Conservation (phyloP, 768 basidiomycete species). For the Leccinum arenicola region DNA sequence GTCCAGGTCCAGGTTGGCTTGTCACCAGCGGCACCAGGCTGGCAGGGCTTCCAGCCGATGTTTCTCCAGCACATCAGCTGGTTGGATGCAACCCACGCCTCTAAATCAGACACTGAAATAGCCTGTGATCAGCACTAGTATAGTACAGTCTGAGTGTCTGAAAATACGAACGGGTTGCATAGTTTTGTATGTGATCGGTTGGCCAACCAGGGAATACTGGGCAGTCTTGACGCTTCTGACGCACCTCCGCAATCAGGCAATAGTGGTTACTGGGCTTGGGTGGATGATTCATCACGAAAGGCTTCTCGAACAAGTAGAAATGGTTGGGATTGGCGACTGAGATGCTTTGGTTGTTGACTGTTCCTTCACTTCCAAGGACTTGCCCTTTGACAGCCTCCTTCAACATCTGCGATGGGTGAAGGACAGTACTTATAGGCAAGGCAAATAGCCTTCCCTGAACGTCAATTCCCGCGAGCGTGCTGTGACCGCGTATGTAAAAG, state of each 20-base stretch:
- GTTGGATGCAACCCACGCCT: not conserved
- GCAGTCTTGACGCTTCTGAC: conserved; percentile 9
- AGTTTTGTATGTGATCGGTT: not conserved
- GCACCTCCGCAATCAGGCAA: conserved; percentile 6
- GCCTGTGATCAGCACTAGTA: not conserved
- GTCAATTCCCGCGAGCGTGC: conserved; percentile 8
- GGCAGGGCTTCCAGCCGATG: not conserved
- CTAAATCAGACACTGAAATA: not conserved
- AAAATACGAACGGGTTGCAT: conserved; percentile 2
- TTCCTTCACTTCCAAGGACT: not conserved
- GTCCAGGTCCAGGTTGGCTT: not conserved
- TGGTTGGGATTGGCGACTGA: not conserved
- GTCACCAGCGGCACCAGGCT: not conserved
- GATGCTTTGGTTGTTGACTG: conserved; percentile 4
- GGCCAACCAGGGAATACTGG: conserved; percentile 6
- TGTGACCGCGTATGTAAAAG: conserved; percentile 11
- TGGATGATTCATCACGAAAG: conserved; percentile 1
- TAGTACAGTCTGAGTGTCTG: too few relatives aligned
- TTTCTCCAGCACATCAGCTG: conserved; percentile 2
- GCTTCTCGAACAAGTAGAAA: conserved; percentile 7
- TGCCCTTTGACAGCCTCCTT: not conserved
- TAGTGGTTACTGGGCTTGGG: not conserved
- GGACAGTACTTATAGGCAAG: not conserved
- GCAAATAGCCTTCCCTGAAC: conserved; percentile 5
- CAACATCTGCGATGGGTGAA: not conserved